These are phyloP conservation scores for Grosmannia huntii DNA, from an alignment of 2,329 filamentous ascomycete genomes.

Conservation along the genomic window DNA sequence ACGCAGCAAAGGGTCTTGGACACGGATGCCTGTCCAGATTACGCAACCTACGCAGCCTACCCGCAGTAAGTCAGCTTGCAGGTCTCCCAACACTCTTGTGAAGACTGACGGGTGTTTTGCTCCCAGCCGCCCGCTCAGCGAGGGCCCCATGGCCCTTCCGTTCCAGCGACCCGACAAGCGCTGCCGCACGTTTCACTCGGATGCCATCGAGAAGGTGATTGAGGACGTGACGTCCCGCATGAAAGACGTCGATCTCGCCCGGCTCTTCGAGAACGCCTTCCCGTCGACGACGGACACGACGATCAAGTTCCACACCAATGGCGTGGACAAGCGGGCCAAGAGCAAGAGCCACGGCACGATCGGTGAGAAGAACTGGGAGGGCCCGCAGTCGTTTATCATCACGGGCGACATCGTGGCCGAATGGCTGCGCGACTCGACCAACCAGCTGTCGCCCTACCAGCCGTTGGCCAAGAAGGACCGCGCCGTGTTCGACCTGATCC, in stretches of 20 bases:
- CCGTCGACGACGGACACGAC: constrained; percentile 88
- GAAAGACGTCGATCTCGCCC: constrained; percentile 74
- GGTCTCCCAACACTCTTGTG: not conserved
- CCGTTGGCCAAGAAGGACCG: constrained; percentile 69
- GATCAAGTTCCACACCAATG: constrained; percentile 72
- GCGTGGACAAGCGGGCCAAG: constrained; percentile 20
- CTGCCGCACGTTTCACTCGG: constrained; percentile 84
- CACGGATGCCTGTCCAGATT: constrained; percentile 47
- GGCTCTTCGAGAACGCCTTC: constrained; percentile 90
- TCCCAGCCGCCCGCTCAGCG: constrained; percentile 60
- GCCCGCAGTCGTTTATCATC: constrained; percentile 82
- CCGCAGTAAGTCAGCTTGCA: constrained; percentile 35
- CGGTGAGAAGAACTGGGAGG: constrained; percentile 60
- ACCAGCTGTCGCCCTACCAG: constrained; percentile 87
- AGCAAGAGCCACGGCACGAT: constrained; percentile 19
- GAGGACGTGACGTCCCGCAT: constrained; percentile 67
- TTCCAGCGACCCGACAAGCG: constrained; percentile 70
- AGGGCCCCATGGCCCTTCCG: constrained; percentile 66
- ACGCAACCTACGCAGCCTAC: constrained; percentile 44
- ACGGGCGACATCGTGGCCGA: constrained; percentile 87
- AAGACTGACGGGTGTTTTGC: too few relatives aligned
- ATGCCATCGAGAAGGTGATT: constrained; percentile 80
- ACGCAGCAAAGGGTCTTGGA: constrained; percentile 15
- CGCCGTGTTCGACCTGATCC: constrained; percentile 46
- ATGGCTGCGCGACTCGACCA: constrained; percentile 84